A percentile compares a stretch with the other conserved stretches of the same genome.
These are phyloP conservation scores for Scalesia atractyloides DNA, from an alignment of 129 eudicot genomes.

Conservation along the genomic window DNA sequence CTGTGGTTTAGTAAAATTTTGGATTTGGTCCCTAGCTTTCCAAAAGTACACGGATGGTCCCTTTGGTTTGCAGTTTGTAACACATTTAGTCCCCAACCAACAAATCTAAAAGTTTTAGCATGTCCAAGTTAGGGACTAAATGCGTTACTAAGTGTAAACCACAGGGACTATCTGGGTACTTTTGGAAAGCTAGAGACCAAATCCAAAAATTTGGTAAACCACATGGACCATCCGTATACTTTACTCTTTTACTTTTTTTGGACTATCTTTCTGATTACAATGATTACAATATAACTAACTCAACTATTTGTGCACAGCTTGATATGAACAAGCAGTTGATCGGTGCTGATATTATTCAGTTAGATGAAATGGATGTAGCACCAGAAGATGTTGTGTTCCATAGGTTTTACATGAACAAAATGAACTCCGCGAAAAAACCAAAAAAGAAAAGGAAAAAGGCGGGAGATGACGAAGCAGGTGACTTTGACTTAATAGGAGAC, in stretches of 20 bases:
- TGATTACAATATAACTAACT: not conserved
- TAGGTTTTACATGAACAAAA: slow-evolving; percentile 85
- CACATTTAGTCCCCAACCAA: no score
- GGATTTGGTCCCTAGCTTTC: no score
- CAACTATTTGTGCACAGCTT: slow-evolving; percentile 38
- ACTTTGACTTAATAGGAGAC: slow-evolving; percentile 56
- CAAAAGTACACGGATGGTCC: no score
- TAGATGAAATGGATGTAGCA: slow-evolving; percentile 87
- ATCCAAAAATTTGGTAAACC: no score
- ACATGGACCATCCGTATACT: no score
- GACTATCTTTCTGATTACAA: not conserved
- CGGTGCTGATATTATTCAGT: slow-evolving; percentile 77
- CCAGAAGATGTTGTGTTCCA: slow-evolving; percentile 96
- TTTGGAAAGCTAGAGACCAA: no score
- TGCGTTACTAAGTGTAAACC: no score
- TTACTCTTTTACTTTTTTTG: not conserved
- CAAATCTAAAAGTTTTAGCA: no score
- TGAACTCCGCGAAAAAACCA: slow-evolving; percentile 63
- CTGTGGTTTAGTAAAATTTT: no score
- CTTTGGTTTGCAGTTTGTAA: no score
- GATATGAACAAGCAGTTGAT: slow-evolving; percentile 81
- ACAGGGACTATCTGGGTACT: no score
- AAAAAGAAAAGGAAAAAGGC: slow-evolving; percentile 87
- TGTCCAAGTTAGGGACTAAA: no score
- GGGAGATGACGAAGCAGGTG: slow-evolving; percentile 68